Base-by-base conservation (phyloP, 106 monocot species). In the Ottelia alismoides region DNA sequence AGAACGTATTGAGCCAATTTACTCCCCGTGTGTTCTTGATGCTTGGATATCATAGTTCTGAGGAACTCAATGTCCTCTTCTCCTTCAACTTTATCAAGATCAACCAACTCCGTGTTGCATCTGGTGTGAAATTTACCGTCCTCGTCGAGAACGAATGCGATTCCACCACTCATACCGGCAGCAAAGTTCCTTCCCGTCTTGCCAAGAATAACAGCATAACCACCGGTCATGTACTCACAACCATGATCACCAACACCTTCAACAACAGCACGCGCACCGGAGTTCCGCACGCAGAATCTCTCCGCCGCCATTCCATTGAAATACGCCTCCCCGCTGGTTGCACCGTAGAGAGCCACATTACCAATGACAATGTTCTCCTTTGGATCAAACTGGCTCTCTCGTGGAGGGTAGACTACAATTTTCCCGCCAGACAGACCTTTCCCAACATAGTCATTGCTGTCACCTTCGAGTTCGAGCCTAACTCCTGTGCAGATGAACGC, bases 191-290 rank as follows among this genome's bases (percentile, higher is more conserved):
- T 74, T n/a, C 93, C 93, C 47, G 87, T 88, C 74, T 75, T 84
- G 0, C 93, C 93, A 31, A 93, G 73, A 24, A 93, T 70, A 24
- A 88, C 87, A 45, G 77, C 87, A 56, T 62, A 62, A 45, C 93
- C 93, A 31, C 88, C 93, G 30, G 93, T 93, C 93, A 93, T 93
- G 35, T 93, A 93, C 70, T 93, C 93, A 50, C 93, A 93, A 20
- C 93, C 93, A 65, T 93, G 93, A 65, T 93, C 93, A 51, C 93
- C 93, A 51, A 93, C 73, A 55, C 93, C 93, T 73, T 93, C 93
- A 17, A 93, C 93, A 25, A 93, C 93, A 20, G 93, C 93, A 63
- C 31, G 74, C 28, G 84, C 93, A 70, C 93, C 93, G n/a, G 93
- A 88, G 51, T 93, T 93, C 14, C 93, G 78, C 7, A 93, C 93